A percentile compares a stretch with the other conserved stretches of the same genome.
These are phyloP conservation scores for Wakefieldia striispora DNA, from an alignment of 768 basidiomycete genomes.

Conservation along the genomic window DNA sequence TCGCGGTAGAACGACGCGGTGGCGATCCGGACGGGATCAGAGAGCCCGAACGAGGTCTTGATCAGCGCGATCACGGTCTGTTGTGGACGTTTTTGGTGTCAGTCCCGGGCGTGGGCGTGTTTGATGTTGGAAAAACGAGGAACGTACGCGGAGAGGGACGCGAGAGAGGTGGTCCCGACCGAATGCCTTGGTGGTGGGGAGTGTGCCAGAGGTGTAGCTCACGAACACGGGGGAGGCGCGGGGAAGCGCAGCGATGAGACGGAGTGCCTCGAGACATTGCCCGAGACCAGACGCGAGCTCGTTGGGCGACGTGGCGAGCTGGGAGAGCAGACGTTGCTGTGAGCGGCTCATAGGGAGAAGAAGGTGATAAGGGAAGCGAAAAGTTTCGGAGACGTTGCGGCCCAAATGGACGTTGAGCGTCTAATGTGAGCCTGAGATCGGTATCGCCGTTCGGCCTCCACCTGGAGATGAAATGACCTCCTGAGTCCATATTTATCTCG, in stretches of 20 bases:
- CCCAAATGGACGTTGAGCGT: neutral
- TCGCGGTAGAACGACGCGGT: conserved; percentile 30
- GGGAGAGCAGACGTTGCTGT: conserved; percentile 30
- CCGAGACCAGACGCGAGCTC: conserved; percentile 32
- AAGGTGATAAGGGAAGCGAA: neutral
- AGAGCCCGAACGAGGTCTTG: conserved; percentile 22
- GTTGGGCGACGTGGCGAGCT: conserved; percentile 32
- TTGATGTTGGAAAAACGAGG: too few species aligned
- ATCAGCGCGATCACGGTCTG: conserved; percentile 27
- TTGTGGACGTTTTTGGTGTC: too few species aligned
- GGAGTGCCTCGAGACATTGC: conserved; percentile 33
- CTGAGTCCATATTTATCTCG: too few species aligned
- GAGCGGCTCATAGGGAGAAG: conserved; percentile 23
- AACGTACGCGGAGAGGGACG: conserved; percentile 31
- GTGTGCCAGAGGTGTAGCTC: conserved; percentile 16
- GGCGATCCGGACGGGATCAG: conserved; percentile 18
- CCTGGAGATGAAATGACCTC: too few species aligned
- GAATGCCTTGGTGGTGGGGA: conserved; percentile 26
- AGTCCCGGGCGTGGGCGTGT: neutral
- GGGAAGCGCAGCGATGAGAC: conserved; percentile 30
- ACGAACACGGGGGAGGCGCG: conserved; percentile 29
- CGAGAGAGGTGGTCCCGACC: conserved; percentile 32
- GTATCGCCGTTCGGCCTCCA: too few species aligned
- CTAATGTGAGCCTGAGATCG: neutral
- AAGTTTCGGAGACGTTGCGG: neutral